A percentile compares a stretch with the other conserved stretches of the same genome.
phyloP scores from a whole-genome alignment of 495 filamentous ascomycete species.

The Clohesyomyces aquaticus region DNA sequence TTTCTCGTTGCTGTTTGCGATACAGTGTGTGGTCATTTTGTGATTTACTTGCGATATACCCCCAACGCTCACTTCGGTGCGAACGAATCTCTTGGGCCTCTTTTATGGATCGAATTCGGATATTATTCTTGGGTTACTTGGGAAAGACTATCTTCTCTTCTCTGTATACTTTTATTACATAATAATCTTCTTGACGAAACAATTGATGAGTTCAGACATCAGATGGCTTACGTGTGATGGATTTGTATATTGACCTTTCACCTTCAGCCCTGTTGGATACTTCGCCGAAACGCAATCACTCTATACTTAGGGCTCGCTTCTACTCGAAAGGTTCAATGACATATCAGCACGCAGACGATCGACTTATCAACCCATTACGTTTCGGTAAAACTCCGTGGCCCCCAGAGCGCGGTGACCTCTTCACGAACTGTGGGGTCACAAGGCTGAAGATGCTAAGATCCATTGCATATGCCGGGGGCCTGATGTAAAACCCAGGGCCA shows the following conservation, averaged over 20 bases:
- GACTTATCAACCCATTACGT: no score
- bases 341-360: no score
- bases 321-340: no score
- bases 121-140: no score
- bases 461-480: neutral
- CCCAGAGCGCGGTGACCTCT: neutral
- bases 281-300: no score
- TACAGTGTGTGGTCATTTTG: neutral
- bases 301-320: no score
- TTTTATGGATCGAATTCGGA: neutral
- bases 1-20: neutral
- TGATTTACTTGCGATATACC: neutral
- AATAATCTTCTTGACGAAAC: neutral
- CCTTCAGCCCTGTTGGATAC: no score
- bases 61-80: neutral
- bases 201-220: no score
- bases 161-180: neutral
- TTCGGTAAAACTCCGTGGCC: neutral
- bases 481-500: no score
- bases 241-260: no score
- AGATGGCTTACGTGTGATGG: no score
- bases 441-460: neutral
- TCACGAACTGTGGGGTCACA: neutral
- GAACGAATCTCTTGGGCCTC: neutral
- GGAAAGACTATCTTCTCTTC: conserved; percentile 1